Base-by-base conservation (phyloP, 2,329 filamentous ascomycete species). In the Talaromyces pinophilus region DNA sequence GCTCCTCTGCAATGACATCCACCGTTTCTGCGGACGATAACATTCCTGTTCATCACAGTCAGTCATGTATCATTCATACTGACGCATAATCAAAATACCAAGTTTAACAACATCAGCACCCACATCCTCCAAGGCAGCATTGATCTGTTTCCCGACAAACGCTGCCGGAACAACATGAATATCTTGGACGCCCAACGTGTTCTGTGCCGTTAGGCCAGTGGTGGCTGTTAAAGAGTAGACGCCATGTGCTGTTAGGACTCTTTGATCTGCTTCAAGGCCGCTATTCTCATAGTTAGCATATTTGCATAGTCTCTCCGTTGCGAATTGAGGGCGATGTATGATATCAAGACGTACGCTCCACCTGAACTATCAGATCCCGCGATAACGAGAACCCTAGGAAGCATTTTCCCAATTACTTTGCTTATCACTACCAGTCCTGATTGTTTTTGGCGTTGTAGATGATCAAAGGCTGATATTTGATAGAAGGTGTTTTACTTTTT, bases 151-250 rank as follows among this genome's bases (percentile, higher is more conserved):
- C 70, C 84, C 84, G 28, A 97, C 87, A 77, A 98, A 97, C 4
- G 84, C 83, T 0, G 91, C 83, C 0, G 94, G 94, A 7, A 91
- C 87, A 65, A 90, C 82, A 74, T 97, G 92, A 62, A 98, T 92
- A 70, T 86, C 92, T 68, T 88, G 84, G 15, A 98, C 93, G 4
- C 92, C 92, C 63, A 86, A 84, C 0, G 95, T 99, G 79, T 98
- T 97, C 76, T 98, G 95, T 17, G 92, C 93, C n/a, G 95, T 99
- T 74, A 99, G 82, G 22, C 94, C 94, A 15, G 94, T 96, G 10
- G 94, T 97, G 25, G 93, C 92, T 61, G 94, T 97, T 88, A 97
- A 96, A 67, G 92, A 93, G 83, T 98, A 98, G 81, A 92, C 95
- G 67, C 90, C 89, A 85, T 98, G 93, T 19, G 92, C 92, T 54